Evolutionary conservation across 2,329 filamentous ascomycete genomes (phyloP).

Genomic region (Botryotinia convoluta): DNA sequence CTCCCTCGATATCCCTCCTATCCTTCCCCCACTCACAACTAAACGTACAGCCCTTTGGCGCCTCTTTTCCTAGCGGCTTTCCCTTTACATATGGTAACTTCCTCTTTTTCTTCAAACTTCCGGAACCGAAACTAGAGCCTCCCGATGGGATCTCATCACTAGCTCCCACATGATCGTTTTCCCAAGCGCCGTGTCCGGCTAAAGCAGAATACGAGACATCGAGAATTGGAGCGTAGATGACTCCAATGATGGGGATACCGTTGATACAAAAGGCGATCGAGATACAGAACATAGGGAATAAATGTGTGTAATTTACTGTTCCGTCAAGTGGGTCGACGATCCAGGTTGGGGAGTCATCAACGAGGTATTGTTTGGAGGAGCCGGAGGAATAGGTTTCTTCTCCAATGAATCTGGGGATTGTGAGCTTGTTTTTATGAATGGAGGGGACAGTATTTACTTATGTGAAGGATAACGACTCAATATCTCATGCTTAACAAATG

Average conservation of each 20-base stretch:
- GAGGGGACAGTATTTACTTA: slow-evolving; percentile 48
- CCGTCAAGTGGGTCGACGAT: slow-evolving; percentile 70
- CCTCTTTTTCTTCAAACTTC: slow-evolving; percentile 49
- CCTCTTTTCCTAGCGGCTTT: slow-evolving; percentile 59
- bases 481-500: slow-evolving; percentile 63
- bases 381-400: slow-evolving; percentile 74
- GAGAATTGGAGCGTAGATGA: slow-evolving; percentile 70
- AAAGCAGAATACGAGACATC: slow-evolving; percentile 68
- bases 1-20: slow-evolving; percentile 60
- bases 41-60: slow-evolving; percentile 69
- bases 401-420: slow-evolving; percentile 62
- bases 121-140: background rate
- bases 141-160: background rate
- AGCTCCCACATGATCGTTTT: slow-evolving; percentile 26
- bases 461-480: slow-evolving; percentile 60
- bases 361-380: slow-evolving; percentile 64
- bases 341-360: slow-evolving; percentile 65
- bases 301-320: slow-evolving; percentile 53
- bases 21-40: slow-evolving; percentile 81
- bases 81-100: slow-evolving; percentile 61
- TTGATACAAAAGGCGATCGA: slow-evolving; percentile 67
- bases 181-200: slow-evolving; percentile 61
- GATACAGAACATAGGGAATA: slow-evolving; percentile 79
- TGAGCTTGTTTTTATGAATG: too few relatives aligned
- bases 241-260: slow-evolving; percentile 61